Evolutionary conservation across 805 yeast species (phyloP).

Genomic region (Ogataea trehalophila): DNA sequence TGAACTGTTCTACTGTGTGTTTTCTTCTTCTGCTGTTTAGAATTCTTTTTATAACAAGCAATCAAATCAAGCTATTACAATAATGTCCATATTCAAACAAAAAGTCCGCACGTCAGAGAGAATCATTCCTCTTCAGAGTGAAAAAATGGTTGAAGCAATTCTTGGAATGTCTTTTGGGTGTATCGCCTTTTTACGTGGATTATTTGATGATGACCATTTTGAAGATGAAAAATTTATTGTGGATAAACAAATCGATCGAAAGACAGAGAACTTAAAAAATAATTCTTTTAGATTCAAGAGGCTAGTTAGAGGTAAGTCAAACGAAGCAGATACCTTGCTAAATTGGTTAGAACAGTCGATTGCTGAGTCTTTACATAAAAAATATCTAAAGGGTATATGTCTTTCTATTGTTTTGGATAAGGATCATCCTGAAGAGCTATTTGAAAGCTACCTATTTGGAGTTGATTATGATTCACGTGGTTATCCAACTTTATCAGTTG

Average conservation of each 20-base stretch:
- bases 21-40: neutral
- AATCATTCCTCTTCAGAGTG: slow-evolving; percentile 29
- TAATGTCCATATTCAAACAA: slow-evolving; percentile 7
- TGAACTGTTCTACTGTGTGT: neutral
- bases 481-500: slow-evolving; percentile 15
- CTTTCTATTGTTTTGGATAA: slow-evolving; percentile 43
- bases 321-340: slow-evolving; percentile 43
- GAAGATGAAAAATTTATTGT: slow-evolving; percentile 43
- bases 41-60: neutral
- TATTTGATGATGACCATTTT: slow-evolving; percentile 52
- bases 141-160: slow-evolving; percentile 43
- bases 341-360: slow-evolving; percentile 53
- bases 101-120: slow-evolving; percentile 17
- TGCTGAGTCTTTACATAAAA: slow-evolving; percentile 37
- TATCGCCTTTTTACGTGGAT: slow-evolving; percentile 49
- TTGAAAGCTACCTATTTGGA: slow-evolving; percentile 48
- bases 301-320: slow-evolving; percentile 40
- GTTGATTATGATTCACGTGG: slow-evolving; percentile 36
- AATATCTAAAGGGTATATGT: slow-evolving; percentile 40
- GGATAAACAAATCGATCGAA: slow-evolving; percentile 22
- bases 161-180: slow-evolving; percentile 52
- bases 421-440: slow-evolving; percentile 35
- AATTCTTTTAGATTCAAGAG: slow-evolving; percentile 43
- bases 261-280: slow-evolving; percentile 1
- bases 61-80: neutral